Percentiles rank a stretch among this genome's conserved stretches.
phyloP scores from a whole-genome alignment of 805 yeast species.

The Wickerhamomyces rabaulensis region DNA sequence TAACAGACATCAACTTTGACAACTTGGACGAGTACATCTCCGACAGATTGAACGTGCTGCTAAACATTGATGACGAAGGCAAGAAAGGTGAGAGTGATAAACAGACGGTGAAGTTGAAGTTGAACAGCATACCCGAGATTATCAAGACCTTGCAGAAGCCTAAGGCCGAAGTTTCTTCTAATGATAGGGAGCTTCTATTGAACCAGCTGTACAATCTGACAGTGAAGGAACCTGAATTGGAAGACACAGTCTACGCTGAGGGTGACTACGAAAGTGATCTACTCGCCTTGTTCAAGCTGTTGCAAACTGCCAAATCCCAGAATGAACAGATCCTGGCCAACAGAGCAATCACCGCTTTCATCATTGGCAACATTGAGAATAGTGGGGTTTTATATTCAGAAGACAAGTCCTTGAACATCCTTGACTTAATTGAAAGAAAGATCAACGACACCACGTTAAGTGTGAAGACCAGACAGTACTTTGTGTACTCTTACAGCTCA shows the following conservation, averaged over 20 bases:
- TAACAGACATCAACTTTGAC: constrained; percentile 20
- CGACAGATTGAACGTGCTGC: constrained; percentile 16
- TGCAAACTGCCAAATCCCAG: constrained; percentile 13
- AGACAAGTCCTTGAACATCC: constrained; percentile 13
- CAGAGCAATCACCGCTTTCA: constrained; percentile 19
- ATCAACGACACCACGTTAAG: constrained; percentile 13
- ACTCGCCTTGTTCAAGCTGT: constrained; percentile 12
- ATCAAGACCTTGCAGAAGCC: constrained; percentile 17
- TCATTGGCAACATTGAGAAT: constrained; percentile 20
- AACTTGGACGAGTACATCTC: constrained; percentile 23
- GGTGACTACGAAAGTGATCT: constrained; percentile 16
- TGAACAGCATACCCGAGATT: constrained; percentile 19
- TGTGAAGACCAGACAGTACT: constrained; percentile 12
- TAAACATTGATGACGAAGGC: constrained; percentile 8
- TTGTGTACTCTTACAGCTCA: constrained; percentile 21
- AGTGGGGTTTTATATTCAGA: constrained; percentile 14
- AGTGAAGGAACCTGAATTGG: constrained; percentile 13
- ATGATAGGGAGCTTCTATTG: constrained; percentile 22
- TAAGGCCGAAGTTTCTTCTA: constrained; percentile 15
- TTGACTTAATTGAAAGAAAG: constrained; percentile 15
- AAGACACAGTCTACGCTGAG: constrained; percentile 9
- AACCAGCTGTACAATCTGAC: constrained; percentile 21
- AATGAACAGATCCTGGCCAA: constrained; percentile 10
- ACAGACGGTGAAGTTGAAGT: constrained; percentile 10
- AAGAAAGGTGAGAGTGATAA: constrained; percentile 6